Conservation (phyloP, 108 stramenopile genomes). For the Skeletonema menzelii region DNA sequence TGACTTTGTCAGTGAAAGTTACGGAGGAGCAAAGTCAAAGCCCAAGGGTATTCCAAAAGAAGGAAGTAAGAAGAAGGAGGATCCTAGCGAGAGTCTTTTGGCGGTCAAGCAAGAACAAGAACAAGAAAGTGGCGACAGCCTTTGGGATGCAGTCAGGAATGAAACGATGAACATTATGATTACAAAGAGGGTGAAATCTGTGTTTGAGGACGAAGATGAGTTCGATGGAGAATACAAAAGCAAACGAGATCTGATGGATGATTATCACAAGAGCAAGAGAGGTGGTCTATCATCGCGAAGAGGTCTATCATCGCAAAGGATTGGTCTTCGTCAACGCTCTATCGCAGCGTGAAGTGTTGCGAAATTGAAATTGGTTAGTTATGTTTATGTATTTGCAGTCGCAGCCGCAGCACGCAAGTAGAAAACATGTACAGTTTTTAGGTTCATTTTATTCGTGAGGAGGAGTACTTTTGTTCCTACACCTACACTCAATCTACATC, state of each 20-base stretch:
- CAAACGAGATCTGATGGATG: neutral
- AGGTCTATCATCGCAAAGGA: too few species aligned
- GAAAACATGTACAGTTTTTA: too few species aligned
- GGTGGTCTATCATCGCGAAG: too few species aligned
- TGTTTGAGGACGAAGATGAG: neutral
- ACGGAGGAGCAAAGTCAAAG: constrained; percentile 34
- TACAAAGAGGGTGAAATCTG: neutral
- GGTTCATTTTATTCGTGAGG: too few species aligned
- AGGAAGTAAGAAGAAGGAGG: neutral
- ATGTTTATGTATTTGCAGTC: too few species aligned
- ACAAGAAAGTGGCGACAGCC: neutral
- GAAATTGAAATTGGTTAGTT: too few species aligned
- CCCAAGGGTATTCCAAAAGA: neutral
- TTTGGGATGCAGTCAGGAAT: neutral
- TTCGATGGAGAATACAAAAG: neutral
- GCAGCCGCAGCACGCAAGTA: too few species aligned
- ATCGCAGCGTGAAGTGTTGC: too few species aligned
- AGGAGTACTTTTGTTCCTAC: too few species aligned
- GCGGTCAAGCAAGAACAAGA: too few species aligned
- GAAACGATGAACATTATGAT: neutral
- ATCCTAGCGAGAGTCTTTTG: neutral
- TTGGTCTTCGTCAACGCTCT: too few species aligned
- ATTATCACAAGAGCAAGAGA: neutral
- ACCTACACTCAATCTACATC: too few species aligned
- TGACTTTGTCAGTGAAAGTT: constrained; percentile 49